Percentiles rank a stretch among this genome's conserved stretches.
These are phyloP conservation scores for Mixia osmundae DNA, from an alignment of 1,284 basidiomycete species.

Conservation along the genomic window DNA sequence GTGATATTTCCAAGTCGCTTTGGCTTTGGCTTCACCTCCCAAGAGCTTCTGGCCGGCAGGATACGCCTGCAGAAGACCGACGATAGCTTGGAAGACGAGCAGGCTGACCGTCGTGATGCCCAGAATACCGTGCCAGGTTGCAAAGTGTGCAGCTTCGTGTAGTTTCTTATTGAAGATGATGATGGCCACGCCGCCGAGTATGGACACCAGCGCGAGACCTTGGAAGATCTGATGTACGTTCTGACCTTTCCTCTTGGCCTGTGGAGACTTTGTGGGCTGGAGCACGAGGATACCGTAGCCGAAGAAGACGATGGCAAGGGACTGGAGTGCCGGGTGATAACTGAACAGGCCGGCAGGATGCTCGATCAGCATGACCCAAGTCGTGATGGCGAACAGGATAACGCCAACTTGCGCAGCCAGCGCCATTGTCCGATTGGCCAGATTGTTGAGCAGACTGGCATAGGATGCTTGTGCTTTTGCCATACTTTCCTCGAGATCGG, in stretches of 20 bases:
- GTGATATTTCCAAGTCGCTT: conserved; percentile 15
- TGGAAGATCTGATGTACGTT: conserved; percentile 15
- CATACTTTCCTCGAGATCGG: too few species aligned
- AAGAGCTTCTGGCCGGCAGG: conserved; percentile 9
- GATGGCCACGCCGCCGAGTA: conserved; percentile 10
- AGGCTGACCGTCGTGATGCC: conserved; percentile 9
- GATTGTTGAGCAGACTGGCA: too few species aligned
- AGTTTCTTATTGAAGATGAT: conserved; percentile 16
- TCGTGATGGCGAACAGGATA: too few species aligned
- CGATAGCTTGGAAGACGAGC: conserved; percentile 11
- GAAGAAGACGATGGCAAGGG: conserved; percentile 12
- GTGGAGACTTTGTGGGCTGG: conserved; percentile 8
- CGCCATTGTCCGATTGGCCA: too few species aligned
- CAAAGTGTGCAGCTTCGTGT: conserved; percentile 11
- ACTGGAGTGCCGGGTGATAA: conserved; percentile 14
- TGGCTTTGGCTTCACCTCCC: conserved; percentile 10
- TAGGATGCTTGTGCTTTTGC: too few species aligned
- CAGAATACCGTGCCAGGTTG: conserved; percentile 12
- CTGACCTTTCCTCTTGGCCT: conserved; percentile 11
- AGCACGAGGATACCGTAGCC: conserved; percentile 14
- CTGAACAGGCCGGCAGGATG: conserved; percentile 11
- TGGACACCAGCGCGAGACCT: conserved; percentile 5
- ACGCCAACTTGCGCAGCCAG: too few species aligned
- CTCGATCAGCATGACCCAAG: too few species aligned
- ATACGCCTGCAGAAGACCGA: conserved; percentile 13